A percentile compares a stretch with the other conserved stretches of the same genome.
Evolutionary conservation across 352 stramenopile species (phyloP).

Genomic region (Globisporangium viniferum): DNA sequence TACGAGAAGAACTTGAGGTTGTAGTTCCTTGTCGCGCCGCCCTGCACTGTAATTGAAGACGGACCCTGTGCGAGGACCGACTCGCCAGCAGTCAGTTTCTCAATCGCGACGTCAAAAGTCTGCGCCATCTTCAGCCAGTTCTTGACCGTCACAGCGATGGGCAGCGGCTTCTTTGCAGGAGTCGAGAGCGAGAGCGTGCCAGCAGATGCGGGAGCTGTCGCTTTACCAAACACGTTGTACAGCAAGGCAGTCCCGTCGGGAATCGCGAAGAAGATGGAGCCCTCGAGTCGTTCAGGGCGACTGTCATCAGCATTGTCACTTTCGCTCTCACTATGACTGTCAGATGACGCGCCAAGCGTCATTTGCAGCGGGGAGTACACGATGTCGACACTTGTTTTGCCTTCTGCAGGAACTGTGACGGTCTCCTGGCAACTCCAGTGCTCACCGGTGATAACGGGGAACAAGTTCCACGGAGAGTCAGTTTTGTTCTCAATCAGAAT

Average conservation of each 20-base stretch:
- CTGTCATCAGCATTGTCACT: constrained; percentile 20
- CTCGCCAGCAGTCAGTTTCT: constrained; percentile 31
- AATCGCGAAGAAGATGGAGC: constrained; percentile 89
- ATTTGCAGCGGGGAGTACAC: constrained; percentile 86
- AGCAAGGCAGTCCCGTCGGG: constrained; percentile 86
- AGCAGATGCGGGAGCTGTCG: constrained; percentile 44
- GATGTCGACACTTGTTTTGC: constrained; percentile 59
- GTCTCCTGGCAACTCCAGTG: constrained; percentile 86
- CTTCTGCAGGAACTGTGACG: constrained; percentile 72
- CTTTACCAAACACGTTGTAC: constrained; percentile 84
- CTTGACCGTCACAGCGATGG: constrained; percentile 67
- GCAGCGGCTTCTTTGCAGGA: constrained; percentile 75
- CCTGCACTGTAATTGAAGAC: constrained; percentile 63
- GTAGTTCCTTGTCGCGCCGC: constrained; percentile 62
- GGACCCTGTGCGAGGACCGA: constrained; percentile 67
- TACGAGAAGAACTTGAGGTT: constrained; percentile 89
- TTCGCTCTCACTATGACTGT: constrained; percentile 5
- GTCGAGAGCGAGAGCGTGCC: constrained; percentile 44
- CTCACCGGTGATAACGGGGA: constrained; percentile 83
- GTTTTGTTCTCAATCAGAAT: constrained; percentile 85
- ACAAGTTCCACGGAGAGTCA: constrained; percentile 78
- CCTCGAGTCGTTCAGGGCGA: constrained; percentile 56
- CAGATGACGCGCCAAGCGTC: constrained; percentile 33
- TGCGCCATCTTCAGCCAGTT: constrained; percentile 90
- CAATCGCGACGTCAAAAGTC: constrained; percentile 70